Conservation (phyloP, 805 yeast genomes). For the Starmerella stigmatis region DNA sequence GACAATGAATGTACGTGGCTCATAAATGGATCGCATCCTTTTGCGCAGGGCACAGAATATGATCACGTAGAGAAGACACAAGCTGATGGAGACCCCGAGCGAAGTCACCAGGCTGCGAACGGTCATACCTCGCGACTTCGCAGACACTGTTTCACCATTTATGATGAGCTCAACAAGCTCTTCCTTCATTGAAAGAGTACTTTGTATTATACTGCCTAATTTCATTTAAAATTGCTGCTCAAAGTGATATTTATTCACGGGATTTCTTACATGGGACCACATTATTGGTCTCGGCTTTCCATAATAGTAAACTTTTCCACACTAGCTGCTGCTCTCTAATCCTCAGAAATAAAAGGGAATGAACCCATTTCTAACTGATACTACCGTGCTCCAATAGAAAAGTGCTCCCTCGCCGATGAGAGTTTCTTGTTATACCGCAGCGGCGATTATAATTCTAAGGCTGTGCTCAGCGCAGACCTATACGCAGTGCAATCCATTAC, state of each 20-base stretch:
- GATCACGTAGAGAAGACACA: slow-evolving; percentile 43
- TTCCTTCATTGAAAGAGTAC: slow-evolving; percentile 17
- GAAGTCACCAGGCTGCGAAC: slow-evolving; percentile 32
- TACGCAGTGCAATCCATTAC: slow-evolving; percentile 39
- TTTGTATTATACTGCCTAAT: too few relatives aligned
- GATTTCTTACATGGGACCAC: too few relatives aligned
- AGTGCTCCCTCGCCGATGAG: not conserved
- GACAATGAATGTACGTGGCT: slow-evolving; percentile 43
- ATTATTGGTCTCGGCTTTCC: too few relatives aligned
- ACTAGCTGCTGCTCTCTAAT: too few relatives aligned
- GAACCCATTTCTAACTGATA: too few relatives aligned
- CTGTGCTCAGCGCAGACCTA: slow-evolving; percentile 24
- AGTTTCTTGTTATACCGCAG: not conserved
- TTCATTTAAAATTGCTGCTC: too few relatives aligned
- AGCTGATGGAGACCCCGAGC: slow-evolving; percentile 32
- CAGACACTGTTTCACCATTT: slow-evolving; percentile 13
- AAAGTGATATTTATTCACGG: too few relatives aligned
- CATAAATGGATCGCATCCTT: slow-evolving; percentile 37
- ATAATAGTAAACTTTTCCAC: too few relatives aligned
- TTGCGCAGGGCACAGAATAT: slow-evolving; percentile 34
- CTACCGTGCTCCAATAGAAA: not conserved
- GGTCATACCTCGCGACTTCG: slow-evolving; percentile 20
- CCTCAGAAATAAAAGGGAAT: too few relatives aligned
- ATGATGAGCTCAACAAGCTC: slow-evolving; percentile 20
- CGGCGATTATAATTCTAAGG: not conserved